Evolutionary conservation across 768 basidiomycete species (phyloP).

Genomic region (Pleurotus eryngii): DNA sequence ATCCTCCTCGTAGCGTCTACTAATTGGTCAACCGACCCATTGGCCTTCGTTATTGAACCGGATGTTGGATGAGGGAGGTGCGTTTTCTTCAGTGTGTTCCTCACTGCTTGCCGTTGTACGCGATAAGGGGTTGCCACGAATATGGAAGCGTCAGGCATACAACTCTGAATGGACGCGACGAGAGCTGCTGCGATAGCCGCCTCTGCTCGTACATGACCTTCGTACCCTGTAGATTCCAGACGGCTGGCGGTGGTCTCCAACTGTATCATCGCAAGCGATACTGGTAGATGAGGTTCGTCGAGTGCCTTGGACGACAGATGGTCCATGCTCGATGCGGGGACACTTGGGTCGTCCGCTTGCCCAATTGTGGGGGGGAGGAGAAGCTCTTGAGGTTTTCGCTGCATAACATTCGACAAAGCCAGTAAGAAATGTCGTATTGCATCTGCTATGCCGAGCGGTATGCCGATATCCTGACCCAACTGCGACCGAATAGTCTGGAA

Average conservation of each 20-base stretch:
- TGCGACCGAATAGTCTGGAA: constrained; percentile 26
- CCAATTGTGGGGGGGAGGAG: constrained; percentile 24
- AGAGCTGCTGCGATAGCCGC: constrained; percentile 44
- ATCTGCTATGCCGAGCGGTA: constrained; percentile 19
- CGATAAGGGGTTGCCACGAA: constrained; percentile 53
- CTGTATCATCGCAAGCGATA: constrained; percentile 42
- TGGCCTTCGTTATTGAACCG: neutral
- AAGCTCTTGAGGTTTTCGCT: constrained; percentile 31
- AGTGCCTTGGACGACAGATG: constrained; percentile 9
- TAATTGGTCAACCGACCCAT: constrained; percentile 10
- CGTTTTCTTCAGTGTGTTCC: constrained; percentile 27
- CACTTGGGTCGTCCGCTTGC: neutral
- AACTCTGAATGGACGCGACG: constrained; percentile 33
- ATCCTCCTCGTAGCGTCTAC: constrained; percentile 13
- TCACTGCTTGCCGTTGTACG: constrained; percentile 50
- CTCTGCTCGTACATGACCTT: constrained; percentile 44
- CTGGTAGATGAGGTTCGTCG: constrained; percentile 27
- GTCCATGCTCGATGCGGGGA: neutral
- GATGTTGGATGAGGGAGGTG: neutral
- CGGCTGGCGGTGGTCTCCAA: constrained; percentile 29
- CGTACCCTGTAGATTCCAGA: constrained; percentile 38
- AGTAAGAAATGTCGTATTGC: constrained; percentile 35
- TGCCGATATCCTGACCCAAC: constrained; percentile 15
- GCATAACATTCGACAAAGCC: constrained; percentile 42
- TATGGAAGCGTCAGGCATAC: constrained; percentile 39